Base-by-base conservation (phyloP, 1,139 yeast species). In the Debaryomycetaceae sp. region DNA sequence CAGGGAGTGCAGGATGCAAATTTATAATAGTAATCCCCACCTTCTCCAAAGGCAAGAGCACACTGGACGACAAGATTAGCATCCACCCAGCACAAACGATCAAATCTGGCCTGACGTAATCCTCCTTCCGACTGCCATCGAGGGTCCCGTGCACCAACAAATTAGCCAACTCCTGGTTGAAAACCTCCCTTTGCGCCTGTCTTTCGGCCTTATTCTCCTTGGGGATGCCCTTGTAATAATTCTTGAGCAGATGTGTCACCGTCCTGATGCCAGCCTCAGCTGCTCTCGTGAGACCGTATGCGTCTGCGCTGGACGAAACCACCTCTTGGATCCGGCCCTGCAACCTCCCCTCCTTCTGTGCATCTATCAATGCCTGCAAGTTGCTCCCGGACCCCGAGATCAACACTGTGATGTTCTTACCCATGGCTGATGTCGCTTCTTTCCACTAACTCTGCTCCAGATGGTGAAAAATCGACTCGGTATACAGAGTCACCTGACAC, bases 81-180 rank as follows among this genome's bases (percentile, higher is more conserved):
- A 93, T 85, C 98, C 99, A 93, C 2, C 99, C 99, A 6, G 99
- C 99, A 68, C 99, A 93, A 6, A 93, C 97, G 40, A 93, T 83
- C 52, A 93, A 73, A 53, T 86, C 87, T 3, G 99, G 98, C 54
- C 72, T 70, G 37, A 63, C 65, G 47, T 78, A 72, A 6, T 54
- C 49, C 6, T 56, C 49, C 30, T 55, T 58, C n/a, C 38, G 17
- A 2, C 42, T 46, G 13, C 70, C 77, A 14, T 65, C 66, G 35
- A 64, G 62, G 39, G 63, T 58, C 4, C 82, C 83, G 43, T 67
- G 59, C 27, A 88, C 65, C 38, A 93, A 78, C 37, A 85, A 63
- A 40, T 78, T 72, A 9, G 96, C 93, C 45, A 93, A 75, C 50
- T 93, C 97, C 38, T 65, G 60, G 62, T 93, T 93, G 74, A 88